A percentile compares a stretch with the other conserved stretches of the same genome.
These are phyloP conservation scores for Komagataella populi DNA, from an alignment of 805 yeast genomes.

Conservation along the genomic window DNA sequence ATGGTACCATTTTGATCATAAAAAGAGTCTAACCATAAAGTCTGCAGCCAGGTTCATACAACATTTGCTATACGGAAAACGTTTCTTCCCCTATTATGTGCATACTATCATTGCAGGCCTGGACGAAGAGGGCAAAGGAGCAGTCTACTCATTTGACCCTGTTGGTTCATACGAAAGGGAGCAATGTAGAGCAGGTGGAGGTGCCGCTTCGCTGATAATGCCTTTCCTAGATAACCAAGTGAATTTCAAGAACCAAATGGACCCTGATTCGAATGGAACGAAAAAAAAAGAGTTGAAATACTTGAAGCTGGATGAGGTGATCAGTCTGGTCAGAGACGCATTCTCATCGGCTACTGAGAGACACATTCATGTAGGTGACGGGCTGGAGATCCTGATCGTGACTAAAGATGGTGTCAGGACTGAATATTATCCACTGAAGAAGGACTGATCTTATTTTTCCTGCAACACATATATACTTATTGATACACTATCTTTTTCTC, in stretches of 20 bases:
- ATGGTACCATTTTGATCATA: constrained; percentile 90
- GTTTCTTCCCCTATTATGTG: constrained; percentile 95
- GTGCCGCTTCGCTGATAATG: constrained; percentile 92
- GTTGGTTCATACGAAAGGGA: constrained; percentile 97
- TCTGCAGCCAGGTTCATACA: constrained; percentile 87
- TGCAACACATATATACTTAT: background rate
- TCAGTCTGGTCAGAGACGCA: constrained; percentile 83
- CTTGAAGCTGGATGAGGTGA: constrained; percentile 70
- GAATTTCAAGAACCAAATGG: constrained; percentile 84
- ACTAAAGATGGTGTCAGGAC: constrained; percentile 86
- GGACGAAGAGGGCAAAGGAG: constrained; percentile 85
- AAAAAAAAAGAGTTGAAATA: constrained; percentile 47
- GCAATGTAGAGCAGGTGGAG: constrained; percentile 96
- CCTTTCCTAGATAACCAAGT: constrained; percentile 98
- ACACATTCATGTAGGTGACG: constrained; percentile 97
- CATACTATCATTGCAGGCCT: constrained; percentile 91
- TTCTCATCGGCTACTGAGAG: constrained; percentile 95
- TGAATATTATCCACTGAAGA: constrained; percentile 76
- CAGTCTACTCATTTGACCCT: constrained; percentile 93
- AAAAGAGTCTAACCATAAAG: constrained; percentile 50
- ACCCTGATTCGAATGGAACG: constrained; percentile 62
- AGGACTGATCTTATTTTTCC: constrained; percentile 38
- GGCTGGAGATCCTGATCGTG: constrained; percentile 78
- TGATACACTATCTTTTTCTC: background rate
- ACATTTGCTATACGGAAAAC: constrained; percentile 79